phyloP scores from a whole-genome alignment of 148 eudicot species.

The Chenopodium formosanum region DNA sequence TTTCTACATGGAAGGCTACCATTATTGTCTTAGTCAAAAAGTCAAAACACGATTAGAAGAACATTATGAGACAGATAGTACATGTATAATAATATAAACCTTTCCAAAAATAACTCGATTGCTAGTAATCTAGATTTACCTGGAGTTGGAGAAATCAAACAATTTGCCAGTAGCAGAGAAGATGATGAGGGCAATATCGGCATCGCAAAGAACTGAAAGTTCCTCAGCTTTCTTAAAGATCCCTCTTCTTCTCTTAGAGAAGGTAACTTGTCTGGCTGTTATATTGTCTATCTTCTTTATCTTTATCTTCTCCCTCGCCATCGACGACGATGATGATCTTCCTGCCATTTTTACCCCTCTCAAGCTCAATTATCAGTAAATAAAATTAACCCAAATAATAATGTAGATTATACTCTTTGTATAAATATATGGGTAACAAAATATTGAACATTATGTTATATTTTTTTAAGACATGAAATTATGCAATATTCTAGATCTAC shows the following conservation, averaged over 20 bases:
- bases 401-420: background rate
- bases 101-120: too few relatives aligned
- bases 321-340: background rate
- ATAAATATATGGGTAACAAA: too few relatives aligned
- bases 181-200: slow-evolving; percentile 44
- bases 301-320: slow-evolving; percentile 50
- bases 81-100: too few relatives aligned
- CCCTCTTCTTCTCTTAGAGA: slow-evolving; percentile 50
- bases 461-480: background rate
- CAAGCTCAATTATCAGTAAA: background rate
- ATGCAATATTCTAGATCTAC: background rate
- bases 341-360: slow-evolving; percentile 26
- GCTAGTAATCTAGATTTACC: slow-evolving; percentile 15
- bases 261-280: slow-evolving; percentile 50
- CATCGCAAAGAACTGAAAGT: slow-evolving; percentile 48
- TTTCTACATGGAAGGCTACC: too few relatives aligned
- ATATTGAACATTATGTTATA: too few relatives aligned
- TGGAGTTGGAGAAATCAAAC: slow-evolving; percentile 39
- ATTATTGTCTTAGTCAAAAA: too few relatives aligned
- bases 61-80: too few relatives aligned
- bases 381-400: too few relatives aligned
- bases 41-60: too few relatives aligned
- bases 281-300: slow-evolving; percentile 47
- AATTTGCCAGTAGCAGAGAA: slow-evolving; percentile 44
- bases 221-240: slow-evolving; percentile 45